Evolutionary conservation across 2,329 filamentous ascomycete species (phyloP), one percentile per base, ranked within the genome.

Genomic region (Exophiala xenobiotica): DNA sequence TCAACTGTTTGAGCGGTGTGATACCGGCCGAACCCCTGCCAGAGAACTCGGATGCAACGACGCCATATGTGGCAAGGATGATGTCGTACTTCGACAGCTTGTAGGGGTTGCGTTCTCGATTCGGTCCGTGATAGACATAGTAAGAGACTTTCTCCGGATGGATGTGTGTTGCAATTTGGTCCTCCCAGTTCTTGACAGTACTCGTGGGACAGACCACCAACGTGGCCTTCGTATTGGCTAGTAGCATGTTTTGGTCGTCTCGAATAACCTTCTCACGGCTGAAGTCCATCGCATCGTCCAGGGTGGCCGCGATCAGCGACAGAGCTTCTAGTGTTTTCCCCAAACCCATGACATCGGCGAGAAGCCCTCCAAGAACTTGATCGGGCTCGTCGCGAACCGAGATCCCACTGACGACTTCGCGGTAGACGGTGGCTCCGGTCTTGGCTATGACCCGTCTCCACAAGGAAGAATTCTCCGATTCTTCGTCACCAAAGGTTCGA

Each of bases 151-250:
- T 72, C 0, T 76, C 78, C 0, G 80, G 76, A 43, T 79, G 77
- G 39, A 95, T 75, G 68, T 99, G 93, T 52, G 87, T 80, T 62
- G 86, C 86, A 55, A 97, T 88, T 69, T 99, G 93, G 60, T 90
- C 84, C 62, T 92, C 87, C 93, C 93, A 99, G 64, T 97, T 99
- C 20, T 87, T 86, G 51, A 97, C 84, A 0, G 92, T 93, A 64
- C 89, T 96, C 2, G 96, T 78, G 1, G 93, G 93, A 50, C 88
- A 95, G 12, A 99, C 82, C 14, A 99, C 78, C 24, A 99, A 74
- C 0, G 93, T 97, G 0, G 88, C 83, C 64, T 83, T 87, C 4
- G 82, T 83, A 63, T 96, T 95, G 35, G 75, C 76, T 16, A 72
- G 70, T n/a, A 87, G 65, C 8, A 64, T 70, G 9, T 64, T 57